phyloP scores from a whole-genome alignment of 1,284 basidiomycete genomes.

The Takashimella tepidaria region DNA sequence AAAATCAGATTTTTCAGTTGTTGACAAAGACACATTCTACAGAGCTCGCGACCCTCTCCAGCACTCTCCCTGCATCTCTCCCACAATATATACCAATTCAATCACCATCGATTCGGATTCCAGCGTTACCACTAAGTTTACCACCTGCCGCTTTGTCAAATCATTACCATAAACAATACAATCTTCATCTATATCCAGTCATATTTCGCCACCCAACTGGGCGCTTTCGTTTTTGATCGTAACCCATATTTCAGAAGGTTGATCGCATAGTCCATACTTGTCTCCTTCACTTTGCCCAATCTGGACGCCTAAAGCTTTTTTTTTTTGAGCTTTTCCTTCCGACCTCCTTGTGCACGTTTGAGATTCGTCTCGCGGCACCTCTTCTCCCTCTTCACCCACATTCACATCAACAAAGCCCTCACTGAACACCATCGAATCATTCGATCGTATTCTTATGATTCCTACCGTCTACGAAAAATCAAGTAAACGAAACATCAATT shows the following conservation, averaged over 20 bases:
- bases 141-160: too few species aligned
- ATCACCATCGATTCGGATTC: too few species aligned
- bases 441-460: background rate
- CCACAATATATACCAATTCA: too few species aligned
- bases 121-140: too few species aligned
- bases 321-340: constrained; percentile 23
- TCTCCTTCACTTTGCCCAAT: constrained; percentile 22
- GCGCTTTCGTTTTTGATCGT: too few species aligned
- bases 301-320: constrained; percentile 38
- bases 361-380: constrained; percentile 47
- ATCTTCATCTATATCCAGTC: too few species aligned
- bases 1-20: background rate
- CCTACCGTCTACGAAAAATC: background rate
- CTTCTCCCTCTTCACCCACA: constrained; percentile 18
- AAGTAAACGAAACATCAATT: constrained; percentile 16
- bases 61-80: constrained; percentile 55
- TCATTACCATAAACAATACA: too few species aligned
- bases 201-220: too few species aligned
- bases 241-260: too few species aligned
- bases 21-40: constrained; percentile 12
- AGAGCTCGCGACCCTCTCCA: constrained; percentile 95
- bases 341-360: constrained; percentile 48
- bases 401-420: background rate
- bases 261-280: too few species aligned
- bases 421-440: constrained; percentile 1